Percentiles rank a stretch among this genome's conserved stretches.
Evolutionary conservation across 2,329 filamentous ascomycete genomes (phyloP).

Genomic region (Monilinia aucupariae): DNA sequence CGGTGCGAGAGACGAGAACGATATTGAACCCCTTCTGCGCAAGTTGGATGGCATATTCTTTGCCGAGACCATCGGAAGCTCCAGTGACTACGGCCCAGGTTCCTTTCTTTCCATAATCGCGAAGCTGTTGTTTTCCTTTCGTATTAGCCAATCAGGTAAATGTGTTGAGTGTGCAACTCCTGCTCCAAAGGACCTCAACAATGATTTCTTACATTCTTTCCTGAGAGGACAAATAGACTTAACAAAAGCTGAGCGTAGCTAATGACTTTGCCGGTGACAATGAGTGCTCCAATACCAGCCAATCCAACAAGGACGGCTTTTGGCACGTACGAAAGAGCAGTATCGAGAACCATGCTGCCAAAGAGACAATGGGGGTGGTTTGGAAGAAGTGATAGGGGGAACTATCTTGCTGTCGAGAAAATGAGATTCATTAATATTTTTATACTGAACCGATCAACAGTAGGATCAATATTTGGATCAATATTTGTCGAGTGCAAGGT

Average conservation of each 20-base stretch:
- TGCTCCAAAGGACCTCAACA: background rate
- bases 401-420: background rate
- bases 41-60: conserved; percentile 89
- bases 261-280: conserved; percentile 50
- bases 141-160: background rate
- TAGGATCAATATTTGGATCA: background rate
- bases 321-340: conserved; percentile 23
- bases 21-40: conserved; percentile 91
- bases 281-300: conserved; percentile 53
- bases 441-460: too few relatives aligned
- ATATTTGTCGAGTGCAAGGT: background rate
- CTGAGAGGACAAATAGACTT: conserved; percentile 62
- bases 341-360: conserved; percentile 21
- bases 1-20: conserved; percentile 90
- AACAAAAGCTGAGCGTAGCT: conserved; percentile 57
- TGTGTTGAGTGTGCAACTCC: background rate
- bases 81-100: conserved; percentile 94
- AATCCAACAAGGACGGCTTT: conserved; percentile 29
- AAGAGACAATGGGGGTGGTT: background rate
- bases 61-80: conserved; percentile 92
- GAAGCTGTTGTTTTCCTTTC: conserved; percentile 52
- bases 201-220: conserved; percentile 51
- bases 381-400: background rate
- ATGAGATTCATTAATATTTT: background rate
- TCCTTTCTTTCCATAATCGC: conserved; percentile 83